Evolutionary conservation across 257 asterid species (phyloP), one percentile per base, ranked within the genome.

Genomic region (Ophiorrhiza pumila): DNA sequence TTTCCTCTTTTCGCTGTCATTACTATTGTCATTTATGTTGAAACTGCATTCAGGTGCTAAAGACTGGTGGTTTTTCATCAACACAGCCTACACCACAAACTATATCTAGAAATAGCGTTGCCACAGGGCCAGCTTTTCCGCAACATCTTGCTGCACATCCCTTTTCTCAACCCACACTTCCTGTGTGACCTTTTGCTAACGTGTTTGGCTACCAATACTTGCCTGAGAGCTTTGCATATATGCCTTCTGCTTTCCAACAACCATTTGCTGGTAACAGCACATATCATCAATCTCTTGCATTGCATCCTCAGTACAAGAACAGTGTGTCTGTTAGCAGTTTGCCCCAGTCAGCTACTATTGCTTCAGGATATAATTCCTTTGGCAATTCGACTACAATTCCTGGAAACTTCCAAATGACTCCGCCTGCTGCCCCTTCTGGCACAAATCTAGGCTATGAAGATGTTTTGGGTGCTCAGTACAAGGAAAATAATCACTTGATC

Each of bases 231-330:
- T 90, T 85, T 49, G 74, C 92, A 12, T 87, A 89, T 84, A 47
- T 87, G 95, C 96, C 97, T 46, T 79, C 90, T 64, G 92, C 87
- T 64, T 92, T 86, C 79, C 98, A 90, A 81, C 96, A 88, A 77
- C 74, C 89, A 27, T 83, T 84, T 79, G 82, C 89, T 46, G 90
- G 89, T 62, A 87, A 80, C 84, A 82, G 80, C 72, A 70, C 89
- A 11, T 87, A 92, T 73, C 93, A 85, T 77, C 94, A 92, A 71
- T 85, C 94, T 70, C 81, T 88, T 56, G 89, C 92, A 7, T 59
- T 81, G 74, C 95, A 84, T 67, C 94, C 91, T 55, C 89, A 83
- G 68, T 90, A 86, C 73, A 90, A 88, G 78, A 87, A 83, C 52
- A 90, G 86, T 35, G 81, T 71, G 50, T 81, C 94, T 12, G 91